Percentiles rank a stretch among this genome's conserved stretches.
These are phyloP conservation scores for Hypomyces rosellus DNA, from an alignment of 2,329 filamentous ascomycete species.

Conservation along the genomic window DNA sequence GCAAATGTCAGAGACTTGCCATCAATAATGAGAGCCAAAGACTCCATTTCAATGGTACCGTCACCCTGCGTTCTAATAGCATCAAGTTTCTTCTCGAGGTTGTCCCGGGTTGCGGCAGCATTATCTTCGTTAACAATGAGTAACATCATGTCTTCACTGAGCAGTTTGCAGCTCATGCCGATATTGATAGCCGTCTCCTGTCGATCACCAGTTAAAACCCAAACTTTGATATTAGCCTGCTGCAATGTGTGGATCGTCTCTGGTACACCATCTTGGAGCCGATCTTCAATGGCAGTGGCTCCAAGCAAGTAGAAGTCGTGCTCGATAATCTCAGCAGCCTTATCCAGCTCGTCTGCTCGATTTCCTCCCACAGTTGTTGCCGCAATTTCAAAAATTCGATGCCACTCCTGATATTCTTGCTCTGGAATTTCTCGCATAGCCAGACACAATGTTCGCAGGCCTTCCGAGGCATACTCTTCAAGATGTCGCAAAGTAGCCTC, in stretches of 20 bases:
- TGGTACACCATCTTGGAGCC: conserved; percentile 91
- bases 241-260: conserved; percentile 98
- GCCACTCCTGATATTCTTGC: conserved; percentile 83
- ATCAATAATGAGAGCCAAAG: conserved; percentile 88
- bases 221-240: conserved; percentile 95
- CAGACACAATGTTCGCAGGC: conserved; percentile 86
- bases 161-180: conserved; percentile 97
- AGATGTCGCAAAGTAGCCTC: conserved; percentile 88
- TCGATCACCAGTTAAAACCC: conserved; percentile 94
- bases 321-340: conserved; percentile 93
- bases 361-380: conserved; percentile 87
- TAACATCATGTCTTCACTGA: conserved; percentile 98
- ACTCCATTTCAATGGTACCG: conserved; percentile 71
- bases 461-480: conserved; percentile 98
- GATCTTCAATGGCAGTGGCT: conserved; percentile 95
- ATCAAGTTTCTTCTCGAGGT: conserved; percentile 87
- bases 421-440: conserved; percentile 92
- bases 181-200: conserved; percentile 99
- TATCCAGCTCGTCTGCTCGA: conserved; percentile 90
- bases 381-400: conserved; percentile 77
- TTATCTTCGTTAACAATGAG: conserved; percentile 92
- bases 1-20: conserved; percentile 92
- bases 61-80: conserved; percentile 80
- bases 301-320: conserved; percentile 86
- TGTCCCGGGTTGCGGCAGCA: conserved; percentile 72